Base-by-base conservation (phyloP, 225 moss, liverwort and hornwort species). In the Takakia lepidozioides region DNA sequence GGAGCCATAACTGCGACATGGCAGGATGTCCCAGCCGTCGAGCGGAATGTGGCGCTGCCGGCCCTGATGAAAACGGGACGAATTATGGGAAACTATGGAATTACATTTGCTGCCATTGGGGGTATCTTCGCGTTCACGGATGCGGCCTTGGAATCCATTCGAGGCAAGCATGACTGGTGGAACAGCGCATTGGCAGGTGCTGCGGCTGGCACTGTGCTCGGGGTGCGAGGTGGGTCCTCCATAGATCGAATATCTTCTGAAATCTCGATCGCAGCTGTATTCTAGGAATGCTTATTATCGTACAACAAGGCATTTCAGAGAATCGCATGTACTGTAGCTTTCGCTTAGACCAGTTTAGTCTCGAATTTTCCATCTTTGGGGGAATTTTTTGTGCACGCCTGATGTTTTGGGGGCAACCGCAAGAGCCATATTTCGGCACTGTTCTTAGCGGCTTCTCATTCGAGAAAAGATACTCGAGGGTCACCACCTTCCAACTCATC, bases 1-100 rank as follows among this genome's bases (percentile, higher is more conserved):
- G 93, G 89, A 15, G 86, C 89, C 27, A 58, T 89, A 46, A 64
- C 78, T 8, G 89, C 93, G 2, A 80, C 93, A 26, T 95, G 93
- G 93, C 69, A 82, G 44, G 86, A 95, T 58, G 89, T 88, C 50
- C 83, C 89, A 24, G 76, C 82, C 25, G 77, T 95, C 8, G 83
- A 89, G 67, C 67, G 75, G 68, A 95, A 95, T n/a, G 65, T 69
- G 40, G 81, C 81, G 29, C 49, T 73, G 82, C 86, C 84, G 13
- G 89, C 80, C 0, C 68, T 95, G 56, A 46, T 20, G 55, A 95
- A 89, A 40, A 89, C 86, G 3, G 73, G 75, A 19, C 66, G 79
- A 36, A 67, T 84, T 2, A 86, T 89, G 81, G 75, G 79, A 27
- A 73, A 63, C 61, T 95, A 86, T 19, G 93, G 89, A 27, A 40